phyloP scores from a whole-genome alignment of 2,329 filamentous ascomycete species.

The Scopulariopsis brevicaulis region DNA sequence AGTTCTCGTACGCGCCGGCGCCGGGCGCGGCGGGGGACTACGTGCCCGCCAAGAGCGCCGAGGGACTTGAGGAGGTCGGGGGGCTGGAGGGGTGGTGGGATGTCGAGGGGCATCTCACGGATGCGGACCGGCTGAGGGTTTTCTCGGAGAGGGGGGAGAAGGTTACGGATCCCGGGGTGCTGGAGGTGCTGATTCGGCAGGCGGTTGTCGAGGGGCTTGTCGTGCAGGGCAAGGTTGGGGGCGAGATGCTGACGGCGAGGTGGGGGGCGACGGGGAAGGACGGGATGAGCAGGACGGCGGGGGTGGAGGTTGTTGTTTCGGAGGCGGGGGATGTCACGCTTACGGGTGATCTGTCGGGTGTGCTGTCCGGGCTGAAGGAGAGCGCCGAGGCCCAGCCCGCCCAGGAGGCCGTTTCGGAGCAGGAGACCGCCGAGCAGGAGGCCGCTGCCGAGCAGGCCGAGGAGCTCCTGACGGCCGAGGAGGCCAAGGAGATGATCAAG shows the following conservation, averaged over 20 bases:
- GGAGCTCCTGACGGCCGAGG: slow-evolving; percentile 18
- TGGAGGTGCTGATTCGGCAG: slow-evolving; percentile 36
- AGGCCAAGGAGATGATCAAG: slow-evolving; percentile 29
- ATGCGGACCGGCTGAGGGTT: slow-evolving; percentile 28
- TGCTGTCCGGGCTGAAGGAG: slow-evolving; percentile 20
- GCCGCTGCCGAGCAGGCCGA: slow-evolving; percentile 13
- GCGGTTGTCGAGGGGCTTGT: slow-evolving; percentile 41
- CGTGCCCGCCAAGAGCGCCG: slow-evolving; percentile 30
- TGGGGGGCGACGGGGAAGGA: slow-evolving; percentile 20
- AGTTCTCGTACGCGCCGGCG: slow-evolving; percentile 8
- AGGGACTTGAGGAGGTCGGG: slow-evolving; percentile 34
- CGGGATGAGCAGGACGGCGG: slow-evolving; percentile 21
- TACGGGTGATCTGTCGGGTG: slow-evolving; percentile 20
- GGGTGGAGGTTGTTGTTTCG: slow-evolving; percentile 22
- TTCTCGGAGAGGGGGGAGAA: slow-evolving; percentile 25
- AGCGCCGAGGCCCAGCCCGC: slow-evolving; percentile 8
- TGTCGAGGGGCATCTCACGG: slow-evolving; percentile 36
- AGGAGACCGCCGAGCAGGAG: slow-evolving; percentile 9
- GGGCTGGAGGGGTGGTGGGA: slow-evolving; percentile 42
- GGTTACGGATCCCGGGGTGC: slow-evolving; percentile 27
- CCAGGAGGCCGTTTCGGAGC: slow-evolving; percentile 13
- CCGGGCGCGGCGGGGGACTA: slow-evolving; percentile 23
- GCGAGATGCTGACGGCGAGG: slow-evolving; percentile 14
- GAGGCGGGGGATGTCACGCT: slow-evolving; percentile 27
- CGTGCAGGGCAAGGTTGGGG: slow-evolving; percentile 16